These are phyloP conservation scores for Polychaeton citri DNA, from an alignment of 2,329 filamentous ascomycete genomes.

Conservation along the genomic window DNA sequence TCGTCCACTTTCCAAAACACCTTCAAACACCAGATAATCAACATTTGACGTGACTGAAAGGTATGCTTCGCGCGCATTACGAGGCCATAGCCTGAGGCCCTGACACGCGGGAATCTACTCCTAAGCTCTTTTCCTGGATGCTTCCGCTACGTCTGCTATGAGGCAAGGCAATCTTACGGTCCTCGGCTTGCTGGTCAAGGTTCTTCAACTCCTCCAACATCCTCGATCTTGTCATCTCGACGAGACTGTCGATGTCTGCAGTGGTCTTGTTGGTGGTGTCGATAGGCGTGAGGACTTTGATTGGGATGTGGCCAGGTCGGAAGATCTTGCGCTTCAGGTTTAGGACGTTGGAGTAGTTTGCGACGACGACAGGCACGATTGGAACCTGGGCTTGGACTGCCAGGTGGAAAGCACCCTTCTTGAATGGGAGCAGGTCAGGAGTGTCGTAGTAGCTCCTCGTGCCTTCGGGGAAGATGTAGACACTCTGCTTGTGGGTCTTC, in stretches of 20 bases:
- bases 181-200: not conserved
- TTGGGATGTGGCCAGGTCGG: conserved; percentile 41
- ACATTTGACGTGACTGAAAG: too few relatives aligned
- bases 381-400: conserved; percentile 89
- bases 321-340: conserved; percentile 32
- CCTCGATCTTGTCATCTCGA: conserved; percentile 52
- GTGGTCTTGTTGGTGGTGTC: conserved; percentile 58
- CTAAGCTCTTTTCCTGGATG: too few relatives aligned
- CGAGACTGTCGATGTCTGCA: conserved; percentile 65
- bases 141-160: too few relatives aligned
- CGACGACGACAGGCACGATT: conserved; percentile 63
- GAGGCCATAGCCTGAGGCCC: too few relatives aligned
- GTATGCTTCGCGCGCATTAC: too few relatives aligned
- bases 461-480: conserved; percentile 84
- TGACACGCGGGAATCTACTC: too few relatives aligned
- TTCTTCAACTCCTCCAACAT: conserved; percentile 52
- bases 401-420: conserved; percentile 96
- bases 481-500: conserved; percentile 48
- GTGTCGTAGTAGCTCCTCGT: conserved; percentile 80
- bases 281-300: conserved; percentile 64
- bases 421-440: conserved; percentile 80
- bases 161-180: not conserved
- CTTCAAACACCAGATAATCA: too few relatives aligned
- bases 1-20: too few relatives aligned
- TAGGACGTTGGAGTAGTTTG: conserved; percentile 36